Percentiles rank a stretch among this genome's conserved stretches.
These are phyloP conservation scores for Coemansia sp. DNA, from an alignment of 192 early-diverging fungal species.

Conservation along the genomic window DNA sequence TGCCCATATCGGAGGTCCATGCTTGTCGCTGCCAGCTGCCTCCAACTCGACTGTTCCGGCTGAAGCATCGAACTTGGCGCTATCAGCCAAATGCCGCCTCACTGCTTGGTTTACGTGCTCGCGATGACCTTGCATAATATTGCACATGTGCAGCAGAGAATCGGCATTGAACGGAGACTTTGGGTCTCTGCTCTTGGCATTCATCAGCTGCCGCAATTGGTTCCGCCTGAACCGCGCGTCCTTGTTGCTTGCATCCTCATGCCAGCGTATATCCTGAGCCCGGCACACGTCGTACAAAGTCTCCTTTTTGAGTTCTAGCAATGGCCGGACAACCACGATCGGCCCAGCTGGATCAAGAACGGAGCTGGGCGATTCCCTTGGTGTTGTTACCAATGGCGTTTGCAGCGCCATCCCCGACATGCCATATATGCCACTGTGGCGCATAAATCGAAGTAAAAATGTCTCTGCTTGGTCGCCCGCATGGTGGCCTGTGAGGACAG, in stretches of 20 bases:
- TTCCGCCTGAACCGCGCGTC: slow-evolving; percentile 37
- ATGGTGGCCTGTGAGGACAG: slow-evolving; percentile 50
- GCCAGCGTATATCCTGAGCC: slow-evolving; percentile 23
- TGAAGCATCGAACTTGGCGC: slow-evolving; percentile 9
- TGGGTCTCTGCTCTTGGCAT: background rate
- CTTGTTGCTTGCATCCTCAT: slow-evolving; percentile 44
- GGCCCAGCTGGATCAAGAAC: too few relatives aligned
- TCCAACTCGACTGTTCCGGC: slow-evolving; percentile 20
- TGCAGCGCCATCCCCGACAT: slow-evolving; percentile 34
- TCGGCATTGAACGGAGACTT: slow-evolving; percentile 18
- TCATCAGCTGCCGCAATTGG: slow-evolving; percentile 28
- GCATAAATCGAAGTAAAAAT: slow-evolving; percentile 37
- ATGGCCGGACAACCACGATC: slow-evolving; percentile 33
- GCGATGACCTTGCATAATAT: slow-evolving; percentile 38
- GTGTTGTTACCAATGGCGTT: slow-evolving; percentile 3
- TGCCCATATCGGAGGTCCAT: slow-evolving; percentile 16
- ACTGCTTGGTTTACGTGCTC: slow-evolving; percentile 18
- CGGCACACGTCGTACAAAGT: slow-evolving; percentile 25
- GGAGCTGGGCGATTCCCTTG: background rate
- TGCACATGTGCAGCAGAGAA: slow-evolving; percentile 23
- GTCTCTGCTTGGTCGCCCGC: slow-evolving; percentile 52
- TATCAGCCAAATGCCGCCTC: background rate
- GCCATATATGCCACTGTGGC: slow-evolving; percentile 42
- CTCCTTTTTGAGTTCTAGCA: slow-evolving; percentile 29
- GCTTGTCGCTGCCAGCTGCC: background rate